Conservation (phyloP, 2,329 filamentous ascomycete species). For the Sporothrix pseudoabietina region DNA sequence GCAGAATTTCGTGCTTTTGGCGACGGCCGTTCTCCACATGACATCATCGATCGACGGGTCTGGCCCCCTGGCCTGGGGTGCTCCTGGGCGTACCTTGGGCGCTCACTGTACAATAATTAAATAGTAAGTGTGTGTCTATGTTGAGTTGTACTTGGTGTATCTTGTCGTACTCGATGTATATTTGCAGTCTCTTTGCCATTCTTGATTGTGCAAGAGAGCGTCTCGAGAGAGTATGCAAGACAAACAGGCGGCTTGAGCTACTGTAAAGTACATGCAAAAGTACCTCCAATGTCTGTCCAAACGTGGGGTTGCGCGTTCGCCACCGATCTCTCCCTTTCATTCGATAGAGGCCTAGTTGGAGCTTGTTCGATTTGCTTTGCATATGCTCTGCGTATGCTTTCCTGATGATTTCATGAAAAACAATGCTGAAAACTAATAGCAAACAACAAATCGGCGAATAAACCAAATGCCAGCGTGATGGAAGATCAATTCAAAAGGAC, state of each 20-base stretch:
- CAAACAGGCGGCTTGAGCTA: too few species aligned
- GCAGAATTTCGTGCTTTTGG: neutral
- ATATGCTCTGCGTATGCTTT: neutral
- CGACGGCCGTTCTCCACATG: conserved; percentile 1
- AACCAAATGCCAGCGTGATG: neutral
- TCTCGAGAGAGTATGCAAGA: too few species aligned
- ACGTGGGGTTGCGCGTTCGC: neutral
- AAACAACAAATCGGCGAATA: neutral
- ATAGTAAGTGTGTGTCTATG: neutral
- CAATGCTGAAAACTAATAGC: neutral
- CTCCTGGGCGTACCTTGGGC: neutral
- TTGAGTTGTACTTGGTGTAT: neutral
- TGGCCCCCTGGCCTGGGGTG: neutral
- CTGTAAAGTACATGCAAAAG: neutral
- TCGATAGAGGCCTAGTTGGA: neutral
- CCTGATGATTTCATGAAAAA: neutral
- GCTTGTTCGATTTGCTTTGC: neutral
- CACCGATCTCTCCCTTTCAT: neutral
- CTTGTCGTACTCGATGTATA: neutral
- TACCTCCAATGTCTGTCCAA: neutral
- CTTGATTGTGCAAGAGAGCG: too few species aligned
- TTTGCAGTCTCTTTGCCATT: neutral
- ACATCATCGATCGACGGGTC: conserved; percentile 17
- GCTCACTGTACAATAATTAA: conserved; percentile 6
- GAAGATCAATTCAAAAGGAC: neutral